Evolutionary conservation across 139 green algal species (phyloP), one percentile per base, ranked within the genome.

Genomic region (Marvania coccoides): DNA sequence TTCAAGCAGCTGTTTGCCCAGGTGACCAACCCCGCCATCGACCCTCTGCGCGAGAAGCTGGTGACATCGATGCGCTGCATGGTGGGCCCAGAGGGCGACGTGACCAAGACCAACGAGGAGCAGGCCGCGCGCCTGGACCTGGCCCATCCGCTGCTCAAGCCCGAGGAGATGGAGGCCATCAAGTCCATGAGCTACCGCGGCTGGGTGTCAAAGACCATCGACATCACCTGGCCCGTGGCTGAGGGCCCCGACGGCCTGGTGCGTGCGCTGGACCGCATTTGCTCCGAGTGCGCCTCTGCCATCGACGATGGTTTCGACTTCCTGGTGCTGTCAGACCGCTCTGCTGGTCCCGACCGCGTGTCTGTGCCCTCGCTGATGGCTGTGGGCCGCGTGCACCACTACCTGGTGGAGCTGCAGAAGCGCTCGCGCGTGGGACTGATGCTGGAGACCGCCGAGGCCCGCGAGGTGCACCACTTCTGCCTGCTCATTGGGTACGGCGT

Each of bases 1-100:
- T 97, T 98, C 81, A 98, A 97, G 82, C 88, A 98, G 86, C 78
- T 96, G 2, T 98, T 98, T 65, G 92, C 92, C 9, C 79, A 93
- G 85, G 92, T 98, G 56, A 98, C 92, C 58, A 98, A 98, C 79
- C 92, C 92, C 2, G 88, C 92, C 54, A 96, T 98, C 54, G 92
- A 98, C 71, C 92, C 92, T 15, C 94, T 98, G 68, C 84, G 92
- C 47, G 92, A 98, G 79, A 88, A 87, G 29, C 77, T 98, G 30
- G 92, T 98, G 38, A 98, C 91, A 3, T 91, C 78, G 2, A 86
- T 90, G 26, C 78, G 88, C 62, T 93, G 84, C 78, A 95, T 96
- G 72, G 76, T 98, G 8, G 92, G 92, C 15, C 93, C 92, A 2
- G 91, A 98, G 82, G 79, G 75, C 9, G 92, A 98, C 83, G 58